Base-by-base conservation (phyloP, 1,139 yeast species). In the Geotrichum klebahnii region DNA sequence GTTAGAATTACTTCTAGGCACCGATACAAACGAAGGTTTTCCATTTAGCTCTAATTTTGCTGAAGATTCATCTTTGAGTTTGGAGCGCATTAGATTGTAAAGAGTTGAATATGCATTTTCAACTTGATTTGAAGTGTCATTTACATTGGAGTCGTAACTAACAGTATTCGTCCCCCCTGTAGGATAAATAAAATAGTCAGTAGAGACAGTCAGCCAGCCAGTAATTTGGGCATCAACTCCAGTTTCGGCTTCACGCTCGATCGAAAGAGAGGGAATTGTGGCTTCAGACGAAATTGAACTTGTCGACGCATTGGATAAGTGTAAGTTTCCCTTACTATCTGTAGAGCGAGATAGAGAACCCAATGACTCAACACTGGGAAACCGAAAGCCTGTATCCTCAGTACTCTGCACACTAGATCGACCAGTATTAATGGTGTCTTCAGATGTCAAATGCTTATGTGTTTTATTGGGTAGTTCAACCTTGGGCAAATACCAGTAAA, bases 191-290 rank as follows among this genome's bases (percentile, higher is more conserved):
- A 78, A 78, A 59, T 84, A 87, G 58, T 85, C 92, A 54, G 80
- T 81, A 0, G 96, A 86, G 8, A 89, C 88, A 2, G 84, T 80
- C 3, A 90, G 68, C 95, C 96, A 88, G 1, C 96, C 96, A 10
- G 80, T 69, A 61, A 78, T 81, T 59, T 73, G 78, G 0, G 88
- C 77, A 33, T 81, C 80, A 5, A 84, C 78, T 2, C 94, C 95
- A 1, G 79, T 67, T 26, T 75, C 74, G 39, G 71, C 68, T 16
- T 68, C 67, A 57, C 85, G 90, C 53, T 83, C 82, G 8, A 56
- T 38, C 31, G 49, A 46, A 8, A 44, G 47, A n/a, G 55, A 31
- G n/a, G 36, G 33, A 10, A 36, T 17, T n/a, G 17, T 39, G 3
- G 31, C 20, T 2, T 34, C 5, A 2, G 45, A 10, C n/a, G n/a